Evolutionary conservation across 148 eudicot species (phyloP).

Genomic region (Cornus suecica): DNA sequence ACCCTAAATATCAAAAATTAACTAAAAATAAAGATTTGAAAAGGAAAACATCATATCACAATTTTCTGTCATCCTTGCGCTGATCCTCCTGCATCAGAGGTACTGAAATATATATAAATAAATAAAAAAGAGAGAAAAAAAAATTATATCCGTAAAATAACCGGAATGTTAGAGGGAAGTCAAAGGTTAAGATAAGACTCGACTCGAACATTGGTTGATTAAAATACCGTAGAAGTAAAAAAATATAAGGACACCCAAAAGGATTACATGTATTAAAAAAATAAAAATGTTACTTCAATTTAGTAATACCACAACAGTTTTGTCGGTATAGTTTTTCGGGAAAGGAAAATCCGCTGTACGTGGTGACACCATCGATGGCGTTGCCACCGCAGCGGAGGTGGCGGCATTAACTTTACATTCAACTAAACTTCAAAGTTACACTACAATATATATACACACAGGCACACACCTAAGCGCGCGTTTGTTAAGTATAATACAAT

Average conservation of each 20-base stretch:
- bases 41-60: no score
- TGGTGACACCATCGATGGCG: slow-evolving; percentile 24
- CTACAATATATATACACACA: neutral
- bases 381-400: slow-evolving; percentile 20
- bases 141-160: neutral
- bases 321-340: slow-evolving; percentile 7
- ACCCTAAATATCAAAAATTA: no score
- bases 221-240: neutral
- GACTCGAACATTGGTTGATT: neutral
- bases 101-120: no score
- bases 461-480: no score
- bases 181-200: neutral
- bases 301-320: slow-evolving; percentile 4
- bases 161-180: neutral
- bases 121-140: neutral
- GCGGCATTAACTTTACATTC: neutral
- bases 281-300: neutral
- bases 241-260: neutral
- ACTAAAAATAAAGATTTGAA: no score
- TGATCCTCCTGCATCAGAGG: no score
- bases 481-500: no score
- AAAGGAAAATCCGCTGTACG: no score
- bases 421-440: neutral
- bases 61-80: no score
- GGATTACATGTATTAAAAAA: neutral